Conservation (phyloP, 768 basidiomycete species). For the Sutorius australiensis region DNA sequence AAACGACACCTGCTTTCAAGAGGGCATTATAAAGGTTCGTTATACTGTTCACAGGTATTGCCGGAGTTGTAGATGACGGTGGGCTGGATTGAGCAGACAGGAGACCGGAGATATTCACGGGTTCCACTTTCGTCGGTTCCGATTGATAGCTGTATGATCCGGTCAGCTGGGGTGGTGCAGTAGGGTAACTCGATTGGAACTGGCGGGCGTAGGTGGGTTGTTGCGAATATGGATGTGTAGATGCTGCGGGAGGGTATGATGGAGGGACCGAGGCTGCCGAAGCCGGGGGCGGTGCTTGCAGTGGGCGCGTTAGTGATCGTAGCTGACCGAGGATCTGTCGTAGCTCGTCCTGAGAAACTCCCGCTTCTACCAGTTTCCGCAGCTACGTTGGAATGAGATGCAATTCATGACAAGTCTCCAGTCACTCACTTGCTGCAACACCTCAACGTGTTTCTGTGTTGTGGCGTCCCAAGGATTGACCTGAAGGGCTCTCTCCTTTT, state of each 20-base stretch:
- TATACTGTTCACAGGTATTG: conserved; percentile 38
- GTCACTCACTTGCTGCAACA: conserved; percentile 72
- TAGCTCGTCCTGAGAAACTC: conserved; percentile 77
- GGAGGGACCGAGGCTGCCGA: conserved; percentile 28
- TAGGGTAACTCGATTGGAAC: conserved; percentile 30
- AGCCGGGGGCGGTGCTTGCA: conserved; percentile 32
- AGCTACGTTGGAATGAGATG: conserved; percentile 39
- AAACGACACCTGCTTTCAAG: conserved; percentile 75
- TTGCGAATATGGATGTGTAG: conserved; percentile 30
- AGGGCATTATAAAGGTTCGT: conserved; percentile 62
- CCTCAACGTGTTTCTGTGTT: conserved; percentile 67
- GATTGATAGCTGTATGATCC: conserved; percentile 26
- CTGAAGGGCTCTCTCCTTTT: conserved; percentile 73
- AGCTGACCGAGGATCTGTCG: conserved; percentile 71
- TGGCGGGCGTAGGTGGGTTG: conserved; percentile 28
- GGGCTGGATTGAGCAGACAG: conserved; percentile 25
- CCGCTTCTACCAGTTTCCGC: conserved; percentile 69
- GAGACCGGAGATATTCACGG: conserved; percentile 29
- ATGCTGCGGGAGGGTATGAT: conserved; percentile 21
- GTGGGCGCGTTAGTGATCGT: conserved; percentile 52
- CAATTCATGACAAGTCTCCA: neutral
- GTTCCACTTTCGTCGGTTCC: conserved; percentile 28
- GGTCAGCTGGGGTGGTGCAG: conserved; percentile 33
- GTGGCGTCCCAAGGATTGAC: conserved; percentile 67
- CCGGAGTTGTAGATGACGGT: conserved; percentile 21